A percentile compares a stretch with the other conserved stretches of the same genome.
These are phyloP conservation scores for Lachnellula willkommii DNA, from an alignment of 2,329 filamentous ascomycete genomes.

Conservation along the genomic window DNA sequence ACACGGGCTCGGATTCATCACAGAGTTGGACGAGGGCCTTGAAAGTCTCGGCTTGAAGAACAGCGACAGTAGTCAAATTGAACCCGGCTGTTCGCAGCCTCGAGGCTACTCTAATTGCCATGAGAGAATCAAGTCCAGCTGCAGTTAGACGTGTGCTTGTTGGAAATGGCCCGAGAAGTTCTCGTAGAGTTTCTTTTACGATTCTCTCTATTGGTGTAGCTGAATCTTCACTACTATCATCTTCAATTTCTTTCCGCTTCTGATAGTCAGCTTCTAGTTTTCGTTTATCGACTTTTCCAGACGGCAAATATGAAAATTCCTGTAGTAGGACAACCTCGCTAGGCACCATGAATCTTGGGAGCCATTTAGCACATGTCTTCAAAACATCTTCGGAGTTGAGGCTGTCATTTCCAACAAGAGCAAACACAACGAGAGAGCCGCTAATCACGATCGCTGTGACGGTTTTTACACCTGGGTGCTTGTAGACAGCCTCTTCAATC, in stretches of 20 bases:
- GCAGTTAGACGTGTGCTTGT: conserved; percentile 41
- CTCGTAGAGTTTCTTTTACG: conserved; percentile 18
- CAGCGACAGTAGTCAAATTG: conserved; percentile 49
- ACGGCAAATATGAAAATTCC: conserved; percentile 68
- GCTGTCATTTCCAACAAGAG: conserved; percentile 38
- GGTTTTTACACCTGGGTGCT: conserved; percentile 55
- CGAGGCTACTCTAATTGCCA: conserved; percentile 59
- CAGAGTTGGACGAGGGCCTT: conserved; percentile 33
- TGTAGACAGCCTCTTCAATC: conserved; percentile 64
- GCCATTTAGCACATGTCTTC: conserved; percentile 62
- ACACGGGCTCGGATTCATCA: conserved; percentile 19
- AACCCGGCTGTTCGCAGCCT: conserved; percentile 53
- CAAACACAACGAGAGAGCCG: conserved; percentile 65
- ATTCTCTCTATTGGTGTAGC: conserved; percentile 25
- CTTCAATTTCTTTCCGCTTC: conserved; percentile 17
- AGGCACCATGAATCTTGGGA: conserved; percentile 80
- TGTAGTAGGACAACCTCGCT: conserved; percentile 60
- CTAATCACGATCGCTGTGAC: conserved; percentile 63
- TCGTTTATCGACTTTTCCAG: conserved; percentile 76
- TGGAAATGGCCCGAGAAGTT: conserved; percentile 25
- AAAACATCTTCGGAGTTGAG: conserved; percentile 43
- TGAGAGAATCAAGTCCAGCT: conserved; percentile 62
- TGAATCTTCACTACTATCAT: conserved; percentile 11
- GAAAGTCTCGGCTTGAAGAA: conserved; percentile 54
- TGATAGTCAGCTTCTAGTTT: conserved; percentile 52